phyloP scores from a whole-genome alignment of 2,329 filamentous ascomycete genomes.

The Sordariomycetes sp. region DNA sequence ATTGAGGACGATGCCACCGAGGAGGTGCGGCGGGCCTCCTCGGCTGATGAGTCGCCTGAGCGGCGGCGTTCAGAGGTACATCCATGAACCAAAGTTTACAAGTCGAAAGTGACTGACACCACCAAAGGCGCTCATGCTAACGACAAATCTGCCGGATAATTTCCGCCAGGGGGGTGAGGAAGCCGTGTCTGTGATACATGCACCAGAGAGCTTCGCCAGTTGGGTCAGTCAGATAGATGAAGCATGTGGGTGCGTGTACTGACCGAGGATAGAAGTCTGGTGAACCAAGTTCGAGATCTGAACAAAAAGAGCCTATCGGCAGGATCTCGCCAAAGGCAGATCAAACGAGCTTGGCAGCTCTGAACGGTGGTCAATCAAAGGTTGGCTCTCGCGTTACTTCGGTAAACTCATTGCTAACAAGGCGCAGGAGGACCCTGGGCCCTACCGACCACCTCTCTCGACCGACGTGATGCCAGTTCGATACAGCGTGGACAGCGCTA shows the following conservation, averaged over 20 bases:
- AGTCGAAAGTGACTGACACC: no score
- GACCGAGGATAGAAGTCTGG: slow-evolving; percentile 28
- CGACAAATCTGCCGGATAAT: slow-evolving; percentile 47
- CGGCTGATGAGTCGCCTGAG: slow-evolving; percentile 5
- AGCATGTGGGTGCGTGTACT: slow-evolving; percentile 7
- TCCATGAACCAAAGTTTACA: no score
- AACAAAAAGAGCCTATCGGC: slow-evolving; percentile 22
- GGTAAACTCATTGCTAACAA: slow-evolving; percentile 6
- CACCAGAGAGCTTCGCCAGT: slow-evolving; percentile 69
- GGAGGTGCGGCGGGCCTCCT: slow-evolving; percentile 30
- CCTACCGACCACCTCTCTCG: slow-evolving; percentile 61
- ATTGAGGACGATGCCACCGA: slow-evolving; percentile 71
- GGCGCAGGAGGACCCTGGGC: slow-evolving; percentile 12
- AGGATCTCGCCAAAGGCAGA: slow-evolving; percentile 21
- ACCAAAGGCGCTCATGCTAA: slow-evolving; percentile 38
- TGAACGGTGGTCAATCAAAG: slow-evolving; percentile 12
- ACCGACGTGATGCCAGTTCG: slow-evolving; percentile 61
- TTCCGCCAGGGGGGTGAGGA: slow-evolving; percentile 59
- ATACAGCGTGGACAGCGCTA: slow-evolving; percentile 61
- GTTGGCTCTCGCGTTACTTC: slow-evolving; percentile 13
- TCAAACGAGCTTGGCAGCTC: slow-evolving; percentile 19
- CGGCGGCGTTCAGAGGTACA: slow-evolving; percentile 20
- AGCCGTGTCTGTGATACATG: slow-evolving; percentile 84
- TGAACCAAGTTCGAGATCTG: slow-evolving; percentile 25
- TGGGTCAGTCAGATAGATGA: slow-evolving; percentile 47